A percentile compares a stretch with the other conserved stretches of the same genome.
phyloP scores from a whole-genome alignment of 2,329 filamentous ascomycete genomes.

The Aureobasidium sp. region DNA sequence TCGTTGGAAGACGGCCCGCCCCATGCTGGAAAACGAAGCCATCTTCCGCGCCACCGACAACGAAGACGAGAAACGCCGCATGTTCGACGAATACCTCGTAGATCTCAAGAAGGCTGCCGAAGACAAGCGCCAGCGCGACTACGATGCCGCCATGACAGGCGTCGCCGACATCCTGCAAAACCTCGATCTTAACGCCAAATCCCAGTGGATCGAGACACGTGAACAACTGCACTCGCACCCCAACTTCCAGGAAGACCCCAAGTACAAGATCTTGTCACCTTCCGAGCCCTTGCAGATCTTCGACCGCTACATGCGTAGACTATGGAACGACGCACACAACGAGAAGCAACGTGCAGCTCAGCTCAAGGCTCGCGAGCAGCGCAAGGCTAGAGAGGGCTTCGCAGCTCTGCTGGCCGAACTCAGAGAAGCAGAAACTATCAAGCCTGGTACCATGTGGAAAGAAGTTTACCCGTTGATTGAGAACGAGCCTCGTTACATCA shows the following conservation, averaged over 20 bases:
- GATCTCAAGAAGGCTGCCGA: constrained; percentile 73
- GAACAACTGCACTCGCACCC: constrained; percentile 68
- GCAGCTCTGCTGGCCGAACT: constrained; percentile 66
- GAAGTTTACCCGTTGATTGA: constrained; percentile 66
- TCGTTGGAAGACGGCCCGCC: constrained; percentile 89
- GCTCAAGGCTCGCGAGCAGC: constrained; percentile 68
- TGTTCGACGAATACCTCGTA: constrained; percentile 88
- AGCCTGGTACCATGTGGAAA: constrained; percentile 84
- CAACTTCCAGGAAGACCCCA: constrained; percentile 70
- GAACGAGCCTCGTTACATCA: constrained; percentile 71
- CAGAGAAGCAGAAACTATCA: constrained; percentile 68
- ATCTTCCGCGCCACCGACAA: constrained; percentile 87
- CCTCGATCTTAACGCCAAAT: constrained; percentile 83
- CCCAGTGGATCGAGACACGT: constrained; percentile 87
- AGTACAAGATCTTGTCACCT: constrained; percentile 76
- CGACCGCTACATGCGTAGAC: constrained; percentile 85
- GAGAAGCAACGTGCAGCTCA: constrained; percentile 80
- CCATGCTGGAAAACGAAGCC: constrained; percentile 89
- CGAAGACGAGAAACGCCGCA: constrained; percentile 75
- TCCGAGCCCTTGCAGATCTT: constrained; percentile 88
- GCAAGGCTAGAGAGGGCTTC: constrained; percentile 78
- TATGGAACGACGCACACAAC: constrained; percentile 89
- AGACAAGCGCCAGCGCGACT: constrained; percentile 62
- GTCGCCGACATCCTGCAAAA: constrained; percentile 68
- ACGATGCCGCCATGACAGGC: constrained; percentile 76